These are phyloP conservation scores for Aspergillus nanangensis DNA, from an alignment of 495 filamentous ascomycete species.

Conservation along the genomic window DNA sequence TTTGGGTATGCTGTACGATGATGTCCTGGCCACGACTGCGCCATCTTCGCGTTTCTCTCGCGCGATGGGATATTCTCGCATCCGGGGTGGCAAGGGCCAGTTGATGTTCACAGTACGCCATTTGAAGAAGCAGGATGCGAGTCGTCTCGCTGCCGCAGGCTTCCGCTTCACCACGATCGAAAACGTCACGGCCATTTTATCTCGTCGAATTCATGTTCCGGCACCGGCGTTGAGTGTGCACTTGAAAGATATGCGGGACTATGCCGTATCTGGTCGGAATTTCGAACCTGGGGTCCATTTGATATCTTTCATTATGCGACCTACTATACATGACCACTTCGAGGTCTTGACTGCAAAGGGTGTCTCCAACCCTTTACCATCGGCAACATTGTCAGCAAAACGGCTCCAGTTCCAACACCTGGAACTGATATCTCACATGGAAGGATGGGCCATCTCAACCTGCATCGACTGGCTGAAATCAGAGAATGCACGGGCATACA, in stretches of 20 bases:
- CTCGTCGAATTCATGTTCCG: conserved; percentile 67
- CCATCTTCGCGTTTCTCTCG: conserved; percentile 30
- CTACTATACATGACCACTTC: conserved; percentile 62
- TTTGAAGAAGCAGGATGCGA: conserved; percentile 52
- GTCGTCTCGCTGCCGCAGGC: conserved; percentile 63
- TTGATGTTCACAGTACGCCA: conserved; percentile 76
- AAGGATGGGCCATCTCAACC: conserved; percentile 51
- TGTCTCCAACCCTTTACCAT: conserved; percentile 63
- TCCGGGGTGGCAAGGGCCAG: conserved; percentile 59
- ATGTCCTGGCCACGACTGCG: conserved; percentile 64
- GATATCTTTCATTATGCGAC: conserved; percentile 68
- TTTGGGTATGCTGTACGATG: conserved; percentile 73
- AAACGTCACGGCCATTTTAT: conserved; percentile 64
- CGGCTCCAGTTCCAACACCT: conserved; percentile 55
- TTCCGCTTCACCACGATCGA: conserved; percentile 68
- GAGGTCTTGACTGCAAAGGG: conserved; percentile 68
- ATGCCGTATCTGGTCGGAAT: conserved; percentile 44
- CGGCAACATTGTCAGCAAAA: conserved; percentile 51
- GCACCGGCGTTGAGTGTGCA: conserved; percentile 47
- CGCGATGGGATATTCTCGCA: conserved; percentile 30
- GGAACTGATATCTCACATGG: conserved; percentile 51
- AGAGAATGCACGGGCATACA: conserved; percentile 23
- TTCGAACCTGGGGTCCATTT: conserved; percentile 68
- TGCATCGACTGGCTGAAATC: conserved; percentile 46
- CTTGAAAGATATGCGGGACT: conserved; percentile 58